A percentile compares a stretch with the other conserved stretches of the same genome.
phyloP scores from a whole-genome alignment of 192 early-diverging fungal species.

The Coemansia javaensis region DNA sequence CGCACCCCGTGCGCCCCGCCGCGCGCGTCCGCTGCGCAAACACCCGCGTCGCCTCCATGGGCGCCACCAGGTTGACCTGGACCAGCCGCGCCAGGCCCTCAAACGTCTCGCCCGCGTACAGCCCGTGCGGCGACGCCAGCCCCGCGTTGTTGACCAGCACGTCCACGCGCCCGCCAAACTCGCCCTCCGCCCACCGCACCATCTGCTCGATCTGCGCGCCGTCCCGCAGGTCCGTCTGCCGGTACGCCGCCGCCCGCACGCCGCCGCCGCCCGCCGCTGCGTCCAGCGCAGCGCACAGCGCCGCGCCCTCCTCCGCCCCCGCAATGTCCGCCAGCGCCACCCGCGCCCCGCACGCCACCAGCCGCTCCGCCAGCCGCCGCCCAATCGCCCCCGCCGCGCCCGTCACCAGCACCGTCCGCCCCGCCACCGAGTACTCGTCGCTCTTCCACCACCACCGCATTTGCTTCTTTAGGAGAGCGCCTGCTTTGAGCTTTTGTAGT shows the following conservation, averaged over 20 bases:
- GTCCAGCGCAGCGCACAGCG: slow-evolving; percentile 14
- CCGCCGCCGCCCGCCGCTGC: not conserved
- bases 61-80: slow-evolving; percentile 29
- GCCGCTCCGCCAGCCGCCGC: slow-evolving; percentile 6
- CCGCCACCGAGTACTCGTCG: slow-evolving; percentile 16
- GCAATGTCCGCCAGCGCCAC: slow-evolving; percentile 32
- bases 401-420: slow-evolving; percentile 30
- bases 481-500: no score
- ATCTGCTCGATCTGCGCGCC: slow-evolving; percentile 10
- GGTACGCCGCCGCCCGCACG: slow-evolving; percentile 7
- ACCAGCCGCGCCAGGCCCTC: slow-evolving; percentile 18
- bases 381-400: slow-evolving; percentile 40
- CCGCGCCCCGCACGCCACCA: slow-evolving; percentile 10
- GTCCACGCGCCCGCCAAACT: slow-evolving; percentile 25
- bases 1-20: slow-evolving; percentile 2
- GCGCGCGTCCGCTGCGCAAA: slow-evolving; percentile 17
- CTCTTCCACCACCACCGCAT: no score
- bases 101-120: slow-evolving; percentile 29
- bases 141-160: slow-evolving; percentile 41
- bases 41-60: slow-evolving; percentile 27
- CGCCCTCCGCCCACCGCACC: slow-evolving; percentile 7
- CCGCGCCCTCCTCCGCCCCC: not conserved
- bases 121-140: slow-evolving; percentile 19
- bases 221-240: slow-evolving; percentile 12
- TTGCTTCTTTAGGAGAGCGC: no score